Percentiles rank a stretch among this genome's conserved stretches.
Conservation (phyloP, 139 green algal genomes). For the Coccomyxa sp. region DNA sequence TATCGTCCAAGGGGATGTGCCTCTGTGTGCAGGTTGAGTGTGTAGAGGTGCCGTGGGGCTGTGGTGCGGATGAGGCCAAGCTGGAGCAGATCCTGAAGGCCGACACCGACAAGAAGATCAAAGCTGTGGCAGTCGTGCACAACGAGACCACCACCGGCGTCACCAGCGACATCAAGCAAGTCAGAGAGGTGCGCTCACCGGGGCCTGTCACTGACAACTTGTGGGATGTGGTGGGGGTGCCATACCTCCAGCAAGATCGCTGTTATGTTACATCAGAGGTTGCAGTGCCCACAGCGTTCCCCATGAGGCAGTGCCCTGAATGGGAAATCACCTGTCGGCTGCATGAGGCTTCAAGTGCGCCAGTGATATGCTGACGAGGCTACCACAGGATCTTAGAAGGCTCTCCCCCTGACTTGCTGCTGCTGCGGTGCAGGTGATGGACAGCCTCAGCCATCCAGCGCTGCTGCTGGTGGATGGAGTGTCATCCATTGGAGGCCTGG, state of each 20-base stretch:
- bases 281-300: too few relatives aligned
- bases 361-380: too few relatives aligned
- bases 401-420: neutral
- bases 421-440: conserved; percentile 60
- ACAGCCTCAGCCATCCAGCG: conserved; percentile 71
- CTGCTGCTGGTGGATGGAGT: conserved; percentile 93
- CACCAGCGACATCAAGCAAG: conserved; percentile 5
- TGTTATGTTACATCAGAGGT: too few relatives aligned
- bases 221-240: too few relatives aligned
- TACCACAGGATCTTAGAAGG: too few relatives aligned
- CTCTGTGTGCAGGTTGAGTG: conserved; percentile 90
- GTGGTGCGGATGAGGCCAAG: conserved; percentile 77
- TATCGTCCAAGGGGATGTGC: too few relatives aligned
- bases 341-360: neutral
- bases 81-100: conserved; percentile 64
- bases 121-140: conserved; percentile 93
- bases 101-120: conserved; percentile 87
- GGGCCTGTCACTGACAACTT: neutral
- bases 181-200: neutral
- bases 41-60: conserved; percentile 87
- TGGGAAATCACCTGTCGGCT: too few relatives aligned
- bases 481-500: conserved; percentile 87
- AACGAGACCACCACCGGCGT: conserved; percentile 95
- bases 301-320: too few relatives aligned
- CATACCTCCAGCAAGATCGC: too few relatives aligned